Evolutionary conservation across 306 rosid genomes (phyloP), one percentile per base, ranked within the genome.

Genomic region (Argentina anserina): DNA sequence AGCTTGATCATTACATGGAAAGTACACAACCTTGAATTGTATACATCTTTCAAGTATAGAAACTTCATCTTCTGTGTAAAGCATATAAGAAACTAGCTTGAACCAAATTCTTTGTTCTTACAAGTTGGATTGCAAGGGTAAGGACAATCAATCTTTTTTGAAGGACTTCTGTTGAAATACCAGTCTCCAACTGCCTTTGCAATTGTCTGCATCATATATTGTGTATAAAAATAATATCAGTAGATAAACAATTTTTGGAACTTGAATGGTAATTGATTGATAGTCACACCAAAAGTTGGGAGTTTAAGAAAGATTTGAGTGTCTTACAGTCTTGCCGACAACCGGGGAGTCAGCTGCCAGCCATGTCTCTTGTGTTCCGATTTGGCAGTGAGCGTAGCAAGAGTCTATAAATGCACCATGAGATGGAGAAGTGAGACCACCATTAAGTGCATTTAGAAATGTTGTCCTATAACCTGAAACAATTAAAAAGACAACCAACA

Each of bases 101-200:
- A 60, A n/a, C 76, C 83, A 6, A 86, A 75, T 60, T 83, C 73
- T 9, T 82, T 84, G 84, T 85, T 84, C 65, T 74, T 88, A 83
- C 96, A 92, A 36, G 87, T 90, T 26, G 97, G 97, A 52, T 92
- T 92, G 90, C 96, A 92, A 59, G 97, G 97, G 81, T 85, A 90
- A 59, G 92, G 77, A 25, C 97, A 92, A 75, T 92, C 96, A 20
- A 90, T 85, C 84, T 74, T 81, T 75, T 83, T 84, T 79, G 88
- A 89, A 7, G 83, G 75, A 31, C 65, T 81, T 73, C 92, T 62
- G 40, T 88, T 93, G 64, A 67, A 84, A 75, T 46, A 92, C 97
- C 97, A 92, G 67, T 90, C 94, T 76, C 88, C 96, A 53, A 92
- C 92, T 15, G 96, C 91, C 75, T 82, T 79, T 40, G 93, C 89